Evolutionary conservation across 208 protist species (phyloP).

Genomic region (Naegleria gruberi): DNA sequence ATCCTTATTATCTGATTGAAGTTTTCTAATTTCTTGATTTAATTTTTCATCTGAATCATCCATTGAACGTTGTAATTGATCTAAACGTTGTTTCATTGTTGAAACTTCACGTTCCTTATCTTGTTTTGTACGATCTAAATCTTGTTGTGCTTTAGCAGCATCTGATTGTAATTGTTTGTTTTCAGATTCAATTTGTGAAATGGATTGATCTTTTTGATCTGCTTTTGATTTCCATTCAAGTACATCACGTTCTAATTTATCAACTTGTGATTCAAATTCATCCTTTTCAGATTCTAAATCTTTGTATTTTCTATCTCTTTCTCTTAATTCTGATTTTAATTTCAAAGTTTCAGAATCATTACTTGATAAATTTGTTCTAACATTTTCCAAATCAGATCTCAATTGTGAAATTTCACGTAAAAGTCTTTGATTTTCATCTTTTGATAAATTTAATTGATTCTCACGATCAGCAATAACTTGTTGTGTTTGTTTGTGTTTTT

Average conservation of each 20-base stretch:
- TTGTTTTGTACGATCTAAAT: neutral
- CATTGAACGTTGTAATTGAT: neutral
- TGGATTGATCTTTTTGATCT: neutral
- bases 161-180: neutral
- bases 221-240: neutral
- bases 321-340: neutral
- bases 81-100: neutral
- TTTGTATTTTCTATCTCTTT: neutral
- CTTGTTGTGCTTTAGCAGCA: neutral
- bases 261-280: neutral
- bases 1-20: neutral
- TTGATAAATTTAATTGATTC: neutral
- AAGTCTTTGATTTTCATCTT: neutral
- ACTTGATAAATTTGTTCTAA: neutral
- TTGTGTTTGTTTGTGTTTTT: neutral
- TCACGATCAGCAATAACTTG: neutral
- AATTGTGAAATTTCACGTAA: neutral
- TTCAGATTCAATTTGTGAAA: neutral
- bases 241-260: neutral
- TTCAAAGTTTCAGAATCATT: neutral
- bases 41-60: neutral
- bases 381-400: neutral
- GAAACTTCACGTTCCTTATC: neutral
- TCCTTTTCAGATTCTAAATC: neutral
- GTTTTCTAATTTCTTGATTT: neutral